These are phyloP conservation scores for Elsinoe arachidis DNA, from an alignment of 2,329 filamentous ascomycete species.

Conservation along the genomic window DNA sequence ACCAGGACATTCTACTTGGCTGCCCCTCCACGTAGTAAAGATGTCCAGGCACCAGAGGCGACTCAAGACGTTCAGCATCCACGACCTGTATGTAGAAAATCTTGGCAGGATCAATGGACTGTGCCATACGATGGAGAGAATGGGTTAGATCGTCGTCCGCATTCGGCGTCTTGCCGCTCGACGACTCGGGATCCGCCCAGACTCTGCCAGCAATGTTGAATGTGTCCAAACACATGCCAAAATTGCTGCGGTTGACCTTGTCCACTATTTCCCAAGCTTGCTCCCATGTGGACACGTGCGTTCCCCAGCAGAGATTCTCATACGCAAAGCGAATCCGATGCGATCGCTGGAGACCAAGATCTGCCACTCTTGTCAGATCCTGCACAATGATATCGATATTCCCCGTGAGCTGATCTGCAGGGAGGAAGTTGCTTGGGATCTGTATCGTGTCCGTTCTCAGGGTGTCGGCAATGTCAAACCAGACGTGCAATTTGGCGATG, in stretches of 20 bases:
- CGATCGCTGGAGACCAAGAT: too few relatives aligned
- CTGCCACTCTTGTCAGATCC: too few relatives aligned
- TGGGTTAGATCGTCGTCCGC: neutral
- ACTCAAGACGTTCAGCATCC: neutral
- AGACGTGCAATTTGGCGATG: too few relatives aligned
- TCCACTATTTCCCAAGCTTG: neutral
- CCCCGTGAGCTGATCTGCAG: too few relatives aligned
- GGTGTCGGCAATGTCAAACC: too few relatives aligned
- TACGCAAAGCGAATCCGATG: too few relatives aligned
- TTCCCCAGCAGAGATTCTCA: neutral
- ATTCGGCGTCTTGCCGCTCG: neutral
- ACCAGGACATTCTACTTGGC: neutral
- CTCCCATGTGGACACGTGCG: neutral
- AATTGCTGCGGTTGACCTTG: neutral
- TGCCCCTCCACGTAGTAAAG: neutral
- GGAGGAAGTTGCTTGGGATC: too few relatives aligned
- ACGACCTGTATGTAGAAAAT: neutral
- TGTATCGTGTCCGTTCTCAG: too few relatives aligned
- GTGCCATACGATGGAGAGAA: neutral
- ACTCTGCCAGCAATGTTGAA: neutral
- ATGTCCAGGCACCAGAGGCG: neutral
- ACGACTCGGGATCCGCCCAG: neutral
- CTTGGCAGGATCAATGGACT: neutral
- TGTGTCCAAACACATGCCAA: neutral
- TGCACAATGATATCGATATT: too few relatives aligned